Base-by-base conservation (phyloP, 495 filamentous ascomycete genomes). In the Hypoxylon fuscum region DNA sequence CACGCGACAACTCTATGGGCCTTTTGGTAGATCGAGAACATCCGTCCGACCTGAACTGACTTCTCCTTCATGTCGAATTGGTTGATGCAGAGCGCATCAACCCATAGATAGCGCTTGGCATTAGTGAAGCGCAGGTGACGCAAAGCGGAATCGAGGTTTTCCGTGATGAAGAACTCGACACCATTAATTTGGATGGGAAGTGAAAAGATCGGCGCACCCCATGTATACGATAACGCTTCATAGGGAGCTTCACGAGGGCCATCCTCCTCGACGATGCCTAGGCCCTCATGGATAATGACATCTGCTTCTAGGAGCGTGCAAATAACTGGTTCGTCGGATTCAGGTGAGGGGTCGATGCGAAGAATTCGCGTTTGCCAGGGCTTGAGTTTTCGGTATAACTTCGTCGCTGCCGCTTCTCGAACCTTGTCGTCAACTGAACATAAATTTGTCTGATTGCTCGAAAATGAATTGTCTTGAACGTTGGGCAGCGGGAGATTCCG, bases 51-150 rank as follows among this genome's bases (percentile, higher is more conserved):
- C 48, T 73, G 70, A 4, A 59, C 34, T 3, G 55, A 62, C 31
- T 67, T 59, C 55, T 73, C 70, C 10, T 48, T 45, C 11, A 53
- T 20, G 41, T 73, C 68, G 18, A 47, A 46, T 20, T 73, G 70
- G 34, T 73, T 64, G 43, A 73, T 65, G 44, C 70, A 73, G 8
- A 73, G 37, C 18, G 65, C 54, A 45, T 71, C 70, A 20, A 73
- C 66, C 70, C 70, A 73, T 32, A 68, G 32, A 17, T 59, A 59
- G 2, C 56, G 46, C 14, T 45, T 27, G n/a, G 29, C 21, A 34
- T 38, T 29, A 29, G 18, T 15, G 8, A 59, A 18, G 21, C 56
- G 56, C 1, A 59, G 40, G 31, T 59, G 38, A n/a, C 56, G 56
- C 9, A 59, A 27, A 18, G 56, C 56, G 12, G 46, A 44, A n/a